A percentile compares a stretch with the other conserved stretches of the same genome.
Conservation (phyloP, 2,329 filamentous ascomycete genomes). For the Didymella sp. region DNA sequence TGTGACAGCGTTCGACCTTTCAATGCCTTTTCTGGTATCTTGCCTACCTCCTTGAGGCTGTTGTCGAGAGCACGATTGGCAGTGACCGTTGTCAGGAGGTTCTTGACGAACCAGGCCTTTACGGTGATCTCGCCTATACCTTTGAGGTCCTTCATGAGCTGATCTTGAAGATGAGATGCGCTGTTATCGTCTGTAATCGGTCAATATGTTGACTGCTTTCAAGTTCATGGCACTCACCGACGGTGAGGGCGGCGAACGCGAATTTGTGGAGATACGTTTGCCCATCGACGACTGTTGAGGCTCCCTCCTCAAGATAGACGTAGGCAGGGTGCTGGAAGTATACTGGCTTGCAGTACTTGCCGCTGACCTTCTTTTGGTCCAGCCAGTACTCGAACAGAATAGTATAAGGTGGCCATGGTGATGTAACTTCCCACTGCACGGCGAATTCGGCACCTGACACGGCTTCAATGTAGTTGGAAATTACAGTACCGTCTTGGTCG, state of each 20-base stretch:
- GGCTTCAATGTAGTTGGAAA: conserved; percentile 45
- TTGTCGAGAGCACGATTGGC: neutral
- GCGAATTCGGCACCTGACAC: conserved; percentile 34
- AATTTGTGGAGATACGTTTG: conserved; percentile 25
- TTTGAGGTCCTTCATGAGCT: conserved; percentile 17
- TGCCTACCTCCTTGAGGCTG: neutral
- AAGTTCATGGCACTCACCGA: conserved; percentile 14
- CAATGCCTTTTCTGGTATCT: conserved; percentile 32
- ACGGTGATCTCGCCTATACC: conserved; percentile 28
- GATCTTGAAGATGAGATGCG: neutral
- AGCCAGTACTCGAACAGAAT: conserved; percentile 21
- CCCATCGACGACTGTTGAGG: neutral
- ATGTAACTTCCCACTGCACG: conserved; percentile 7
- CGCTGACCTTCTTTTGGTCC: conserved; percentile 21
- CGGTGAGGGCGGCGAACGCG: conserved; percentile 28
- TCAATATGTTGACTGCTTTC: neutral
- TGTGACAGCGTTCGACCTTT: conserved; percentile 29
- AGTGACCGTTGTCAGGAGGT: neutral
- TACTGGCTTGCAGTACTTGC: neutral
- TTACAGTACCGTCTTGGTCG: neutral
- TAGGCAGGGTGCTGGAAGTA: neutral
- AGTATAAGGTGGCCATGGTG: conserved; percentile 5
- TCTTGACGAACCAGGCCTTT: conserved; percentile 16
- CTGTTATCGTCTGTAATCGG: conserved; percentile 13
- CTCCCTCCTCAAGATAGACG: neutral